Conservation (phyloP, 257 asterid species). For the Solanum infundibuliforme region DNA sequence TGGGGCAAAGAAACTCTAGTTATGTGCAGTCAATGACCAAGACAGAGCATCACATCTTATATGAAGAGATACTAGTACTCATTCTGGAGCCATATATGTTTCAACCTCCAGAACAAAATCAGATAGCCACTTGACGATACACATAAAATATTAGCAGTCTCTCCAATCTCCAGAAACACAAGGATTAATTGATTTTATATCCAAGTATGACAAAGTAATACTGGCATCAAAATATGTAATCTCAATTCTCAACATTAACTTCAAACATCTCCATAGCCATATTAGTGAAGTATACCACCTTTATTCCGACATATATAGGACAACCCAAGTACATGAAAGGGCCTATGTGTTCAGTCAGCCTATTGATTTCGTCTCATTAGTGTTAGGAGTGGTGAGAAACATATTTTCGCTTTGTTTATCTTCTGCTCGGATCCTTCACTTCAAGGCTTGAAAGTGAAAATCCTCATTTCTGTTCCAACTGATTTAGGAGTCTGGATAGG, state of each 20-base stretch:
- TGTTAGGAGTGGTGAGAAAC: not conserved
- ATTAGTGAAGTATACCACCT: not conserved
- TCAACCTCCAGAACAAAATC: not conserved
- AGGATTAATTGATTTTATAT: not conserved
- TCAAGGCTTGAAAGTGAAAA: not conserved
- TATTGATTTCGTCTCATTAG: not conserved
- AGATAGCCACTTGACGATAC: not conserved
- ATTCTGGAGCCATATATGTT: not conserved
- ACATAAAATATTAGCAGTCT: not conserved
- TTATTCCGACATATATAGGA: not conserved
- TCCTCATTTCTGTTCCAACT: not conserved
- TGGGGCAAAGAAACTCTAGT: not conserved
- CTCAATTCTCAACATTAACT: not conserved
- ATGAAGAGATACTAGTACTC: not conserved
- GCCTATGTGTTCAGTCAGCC: not conserved
- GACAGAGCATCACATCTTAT: not conserved
- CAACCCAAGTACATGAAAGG: not conserved
- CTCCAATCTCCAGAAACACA: not conserved
- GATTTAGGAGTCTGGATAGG: not conserved
- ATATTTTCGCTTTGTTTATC: not conserved
- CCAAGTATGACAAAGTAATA: not conserved
- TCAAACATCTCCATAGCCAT: not conserved
- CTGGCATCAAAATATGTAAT: not conserved
- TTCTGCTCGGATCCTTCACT: not conserved
- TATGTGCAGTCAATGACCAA: not conserved